Evolutionary conservation across 352 stramenopile genomes (phyloP).

Genomic region (Aphanomyces invadans): DNA sequence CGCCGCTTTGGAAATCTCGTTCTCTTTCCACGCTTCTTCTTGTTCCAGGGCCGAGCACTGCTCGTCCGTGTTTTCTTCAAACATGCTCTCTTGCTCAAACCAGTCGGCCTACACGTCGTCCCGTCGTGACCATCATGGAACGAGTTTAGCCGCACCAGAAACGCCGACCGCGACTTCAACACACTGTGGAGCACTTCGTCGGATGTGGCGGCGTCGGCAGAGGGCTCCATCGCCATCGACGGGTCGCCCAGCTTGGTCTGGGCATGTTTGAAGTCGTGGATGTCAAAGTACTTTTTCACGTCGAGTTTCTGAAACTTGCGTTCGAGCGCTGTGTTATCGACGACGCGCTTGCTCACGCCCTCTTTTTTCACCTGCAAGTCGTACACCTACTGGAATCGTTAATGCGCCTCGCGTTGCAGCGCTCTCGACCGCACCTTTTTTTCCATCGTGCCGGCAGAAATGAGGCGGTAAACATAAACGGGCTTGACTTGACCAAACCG

Average conservation of each 20-base stretch:
- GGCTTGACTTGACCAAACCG: slow-evolving; percentile 87
- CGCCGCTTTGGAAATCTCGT: slow-evolving; percentile 67
- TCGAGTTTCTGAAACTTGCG: slow-evolving; percentile 75
- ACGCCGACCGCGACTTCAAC: slow-evolving; percentile 8
- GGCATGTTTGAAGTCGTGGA: slow-evolving; percentile 72
- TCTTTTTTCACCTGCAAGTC: slow-evolving; percentile 87
- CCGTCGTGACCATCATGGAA: too few relatives aligned
- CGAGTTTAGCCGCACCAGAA: slow-evolving; percentile 20
- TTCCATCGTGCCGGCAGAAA: slow-evolving; percentile 88
- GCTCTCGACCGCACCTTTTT: slow-evolving; percentile 58
- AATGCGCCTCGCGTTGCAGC: background rate
- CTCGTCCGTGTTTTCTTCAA: slow-evolving; percentile 81
- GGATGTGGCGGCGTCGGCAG: too few relatives aligned
- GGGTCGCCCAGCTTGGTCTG: slow-evolving; percentile 39
- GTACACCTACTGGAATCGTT: slow-evolving; percentile 30
- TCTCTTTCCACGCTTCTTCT: slow-evolving; percentile 60
- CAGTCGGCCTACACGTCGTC: slow-evolving; percentile 50
- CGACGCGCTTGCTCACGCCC: slow-evolving; percentile 80
- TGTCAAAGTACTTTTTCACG: slow-evolving; percentile 76
- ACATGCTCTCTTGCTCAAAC: slow-evolving; percentile 87
- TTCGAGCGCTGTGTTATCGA: slow-evolving; percentile 79
- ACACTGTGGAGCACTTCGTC: slow-evolving; percentile 13
- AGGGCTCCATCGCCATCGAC: too few relatives aligned
- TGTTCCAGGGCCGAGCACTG: slow-evolving; percentile 61
- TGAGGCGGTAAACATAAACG: slow-evolving; percentile 90